Conservation (phyloP, 148 eudicot species). For the Nepenthes mirabilis region DNA sequence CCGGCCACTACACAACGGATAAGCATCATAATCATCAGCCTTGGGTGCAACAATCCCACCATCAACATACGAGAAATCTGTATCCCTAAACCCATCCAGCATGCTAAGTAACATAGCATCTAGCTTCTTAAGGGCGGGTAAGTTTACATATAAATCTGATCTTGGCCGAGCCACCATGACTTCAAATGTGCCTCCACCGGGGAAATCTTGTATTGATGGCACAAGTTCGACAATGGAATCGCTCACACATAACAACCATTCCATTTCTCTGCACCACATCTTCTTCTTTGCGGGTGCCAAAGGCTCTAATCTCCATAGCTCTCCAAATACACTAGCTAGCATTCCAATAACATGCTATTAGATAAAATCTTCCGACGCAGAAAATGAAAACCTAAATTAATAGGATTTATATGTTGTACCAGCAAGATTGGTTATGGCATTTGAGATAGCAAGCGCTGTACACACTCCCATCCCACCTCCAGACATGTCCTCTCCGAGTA, state of each 20-base stretch:
- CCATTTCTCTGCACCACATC: slow-evolving; percentile 97
- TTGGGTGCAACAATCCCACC: slow-evolving; percentile 26
- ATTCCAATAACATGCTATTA: background rate
- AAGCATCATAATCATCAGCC: slow-evolving; percentile 15
- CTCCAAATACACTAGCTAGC: slow-evolving; percentile 86
- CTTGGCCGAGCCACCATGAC: slow-evolving; percentile 86
- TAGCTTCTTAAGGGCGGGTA: slow-evolving; percentile 87
- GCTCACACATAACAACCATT: slow-evolving; percentile 83
- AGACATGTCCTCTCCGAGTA: slow-evolving; percentile 97
- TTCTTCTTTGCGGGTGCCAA: slow-evolving; percentile 57
- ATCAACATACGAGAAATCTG: slow-evolving; percentile 53
- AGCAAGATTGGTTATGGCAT: slow-evolving; percentile 92
- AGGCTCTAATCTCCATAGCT: slow-evolving; percentile 90
- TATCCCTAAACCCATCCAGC: slow-evolving; percentile 53
- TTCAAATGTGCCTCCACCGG: slow-evolving; percentile 73
- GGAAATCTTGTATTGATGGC: slow-evolving; percentile 71
- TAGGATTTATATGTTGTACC: slow-evolving; percentile 24
- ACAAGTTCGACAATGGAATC: slow-evolving; percentile 91
- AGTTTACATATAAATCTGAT: slow-evolving; percentile 68
- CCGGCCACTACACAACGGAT: slow-evolving; percentile 6
- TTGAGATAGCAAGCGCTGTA: slow-evolving; percentile 90
- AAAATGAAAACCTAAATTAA: background rate
- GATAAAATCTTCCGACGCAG: background rate
- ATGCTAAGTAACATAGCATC: slow-evolving; percentile 72
- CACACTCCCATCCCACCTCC: slow-evolving; percentile 99